Evolutionary conservation across 139 green algal genomes (phyloP).

Genomic region (Spirogloea muscicola): DNA sequence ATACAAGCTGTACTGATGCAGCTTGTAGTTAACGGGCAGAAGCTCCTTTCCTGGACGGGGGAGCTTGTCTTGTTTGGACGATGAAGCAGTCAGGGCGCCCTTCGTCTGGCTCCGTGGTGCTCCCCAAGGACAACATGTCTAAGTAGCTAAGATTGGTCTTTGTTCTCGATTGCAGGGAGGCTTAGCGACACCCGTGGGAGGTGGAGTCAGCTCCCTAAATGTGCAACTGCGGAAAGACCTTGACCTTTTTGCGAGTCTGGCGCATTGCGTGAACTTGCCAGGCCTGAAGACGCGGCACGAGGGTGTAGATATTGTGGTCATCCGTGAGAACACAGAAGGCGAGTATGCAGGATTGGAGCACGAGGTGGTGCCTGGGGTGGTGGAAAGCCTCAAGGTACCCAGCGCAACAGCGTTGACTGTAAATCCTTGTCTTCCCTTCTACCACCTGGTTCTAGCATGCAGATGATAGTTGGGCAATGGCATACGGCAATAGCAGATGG

Average conservation of each 20-base stretch:
- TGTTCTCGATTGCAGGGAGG: constrained; percentile 25
- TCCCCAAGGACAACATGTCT: too few species aligned
- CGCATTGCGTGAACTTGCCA: constrained; percentile 51
- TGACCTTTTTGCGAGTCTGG: constrained; percentile 48
- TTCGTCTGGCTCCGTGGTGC: too few species aligned
- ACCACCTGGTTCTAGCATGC: too few species aligned
- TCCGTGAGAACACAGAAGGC: constrained; percentile 53
- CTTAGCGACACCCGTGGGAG: constrained; percentile 30
- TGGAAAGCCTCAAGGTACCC: constrained; percentile 50
- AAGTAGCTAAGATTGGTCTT: too few species aligned
- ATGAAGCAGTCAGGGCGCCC: too few species aligned
- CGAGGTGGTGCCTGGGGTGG: constrained; percentile 49
- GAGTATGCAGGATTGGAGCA: constrained; percentile 52
- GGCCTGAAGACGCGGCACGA: constrained; percentile 48
- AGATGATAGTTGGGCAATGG: too few species aligned
- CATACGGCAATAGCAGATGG: too few species aligned
- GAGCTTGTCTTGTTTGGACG: too few species aligned
- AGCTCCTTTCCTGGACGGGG: too few species aligned
- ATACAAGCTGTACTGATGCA: too few species aligned
- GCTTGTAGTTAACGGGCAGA: too few species aligned
- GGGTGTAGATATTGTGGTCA: constrained; percentile 49
- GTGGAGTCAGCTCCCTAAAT: constrained; percentile 44
- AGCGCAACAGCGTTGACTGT: background rate
- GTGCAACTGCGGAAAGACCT: constrained; percentile 52
- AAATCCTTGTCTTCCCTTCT: too few species aligned